Evolutionary conservation across 768 basidiomycete species (phyloP), one percentile per base, ranked within the genome.

Genomic region (Sporobolomyces roseus): DNA sequence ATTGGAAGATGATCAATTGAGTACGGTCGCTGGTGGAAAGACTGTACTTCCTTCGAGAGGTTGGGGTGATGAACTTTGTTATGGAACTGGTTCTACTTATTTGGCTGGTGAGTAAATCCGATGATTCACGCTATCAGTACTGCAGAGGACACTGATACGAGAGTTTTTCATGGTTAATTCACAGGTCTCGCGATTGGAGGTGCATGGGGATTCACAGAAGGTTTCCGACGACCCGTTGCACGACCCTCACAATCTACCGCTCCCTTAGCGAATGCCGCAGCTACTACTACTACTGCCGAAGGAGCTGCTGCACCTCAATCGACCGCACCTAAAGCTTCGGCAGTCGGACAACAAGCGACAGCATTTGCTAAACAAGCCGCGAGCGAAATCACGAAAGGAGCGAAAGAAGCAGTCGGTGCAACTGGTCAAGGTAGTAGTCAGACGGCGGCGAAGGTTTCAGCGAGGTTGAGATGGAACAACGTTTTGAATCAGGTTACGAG

Each of bases 41-140:
- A 92, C 90, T 68, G 93, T 93, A 66, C 85, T 99, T 73, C 93
- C 93, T 75, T 90, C 88, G 78, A 83, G 96, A 82, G 93, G 96
- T 71, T 98, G 92, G 93, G 90, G 91, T 81, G 96, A 99, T 82
- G 96, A 99, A 82, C 81, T 99, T 68, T 97, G 93, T 85, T 97
- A 98, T 81, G 96, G 96, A 77, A 97, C 93, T 76, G 96, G 96
- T 72, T 93, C 93, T 74, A 96, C 93, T 82, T 99, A 99, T 86
- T 87, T 99, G 65, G 85, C 89, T 79, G 94, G 94, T 97, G 78
- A 78, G 77, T 80, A 27, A 17, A 9, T 41, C 10, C 38, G 10
- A 41, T 17, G 17, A 30, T 14, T 48, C 45, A 2, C 9, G 3
- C n/a, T 19, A 13, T 27, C 14, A 19, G 30, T 3, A 3, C 19